Evolutionary conservation across 2,329 filamentous ascomycete genomes (phyloP), one percentile per base, ranked within the genome.

Genomic region (Colletotrichum lini): DNA sequence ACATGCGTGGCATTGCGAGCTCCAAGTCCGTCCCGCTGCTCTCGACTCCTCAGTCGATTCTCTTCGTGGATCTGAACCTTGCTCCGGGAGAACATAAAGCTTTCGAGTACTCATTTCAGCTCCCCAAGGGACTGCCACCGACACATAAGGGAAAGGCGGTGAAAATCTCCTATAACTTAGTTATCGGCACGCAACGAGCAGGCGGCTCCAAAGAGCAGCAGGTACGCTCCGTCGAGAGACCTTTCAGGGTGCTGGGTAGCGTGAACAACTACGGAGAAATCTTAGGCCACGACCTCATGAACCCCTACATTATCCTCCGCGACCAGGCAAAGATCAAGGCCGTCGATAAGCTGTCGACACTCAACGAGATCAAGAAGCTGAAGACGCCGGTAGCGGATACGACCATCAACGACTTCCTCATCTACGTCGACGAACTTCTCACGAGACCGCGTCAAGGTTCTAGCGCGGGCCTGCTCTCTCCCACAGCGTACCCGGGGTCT

Each of bases 41-140:
- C n/a, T 96, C 94, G 18, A 98, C 96, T 6, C 95, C 96, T 1
- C 96, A 98, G 82, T 98, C 95, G 2, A 94, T 99, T 72, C 84
- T 99, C 15, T 99, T 99, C 80, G 96, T 99, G 64, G 95, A 99
- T 80, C 85, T 99, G 67, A 91, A 93, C 76, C 88, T 99, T 26
- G 92, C 89, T 8, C 95, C 96, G 0, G 96, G 96, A 1, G 95
- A 99, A 82, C 97, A 94, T 80, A 92, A 90, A 76, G 93, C 91
- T 58, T 99, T 93, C 77, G 94, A 93, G 60, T 99, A 98, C 80
- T 89, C 90, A 1, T 98, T 98, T 80, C 92, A 89, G 54, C 84
- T 99, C 65, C 96, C 96, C 0, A 92, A 91, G 77, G 96, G 96
- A 0, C 83, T 99, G n/a, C 96, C 96, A 26, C 96, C 96, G 8